These are phyloP conservation scores for Trapa bicornis DNA, from an alignment of 345 rosid genomes.

Conservation along the genomic window DNA sequence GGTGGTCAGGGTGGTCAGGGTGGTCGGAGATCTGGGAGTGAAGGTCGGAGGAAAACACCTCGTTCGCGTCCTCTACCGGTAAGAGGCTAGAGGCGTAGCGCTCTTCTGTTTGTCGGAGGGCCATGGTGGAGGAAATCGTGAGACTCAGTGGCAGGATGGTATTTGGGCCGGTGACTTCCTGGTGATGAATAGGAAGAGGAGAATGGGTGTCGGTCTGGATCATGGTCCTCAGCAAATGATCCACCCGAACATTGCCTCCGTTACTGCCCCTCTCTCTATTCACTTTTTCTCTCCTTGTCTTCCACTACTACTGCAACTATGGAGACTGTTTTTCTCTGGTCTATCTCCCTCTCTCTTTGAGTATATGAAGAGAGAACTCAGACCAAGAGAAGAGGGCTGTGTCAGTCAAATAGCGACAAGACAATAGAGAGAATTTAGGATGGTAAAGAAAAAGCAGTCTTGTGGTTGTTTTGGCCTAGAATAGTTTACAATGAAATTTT, in stretches of 20 bases:
- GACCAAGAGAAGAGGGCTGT: background rate
- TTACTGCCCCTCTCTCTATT: background rate
- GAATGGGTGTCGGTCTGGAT: constrained; percentile 1
- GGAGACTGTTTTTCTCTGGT: background rate
- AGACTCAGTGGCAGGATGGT: constrained; percentile 2
- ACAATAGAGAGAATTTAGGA: background rate
- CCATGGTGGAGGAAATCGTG: background rate
- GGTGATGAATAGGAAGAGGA: background rate
- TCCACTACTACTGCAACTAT: background rate
- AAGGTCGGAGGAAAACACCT: constrained; percentile 14
- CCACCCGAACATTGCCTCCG: background rate
- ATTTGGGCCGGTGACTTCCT: background rate
- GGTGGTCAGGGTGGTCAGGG: constrained; percentile 6
- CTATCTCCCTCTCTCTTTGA: background rate
- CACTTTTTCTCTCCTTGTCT: background rate
- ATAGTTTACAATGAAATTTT: too few relatives aligned
- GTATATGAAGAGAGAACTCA: background rate
- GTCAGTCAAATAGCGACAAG: background rate
- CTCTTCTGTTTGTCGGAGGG: background rate
- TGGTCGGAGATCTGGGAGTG: constrained; percentile 13
- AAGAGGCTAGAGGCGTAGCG: constrained; percentile 14
- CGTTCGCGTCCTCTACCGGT: constrained; percentile 18
- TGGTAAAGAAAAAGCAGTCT: background rate
- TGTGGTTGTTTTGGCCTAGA: too few relatives aligned
- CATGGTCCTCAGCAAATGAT: background rate